These are phyloP conservation scores for Tubosaeta sp. DNA, from an alignment of 768 basidiomycete genomes.

Conservation along the genomic window DNA sequence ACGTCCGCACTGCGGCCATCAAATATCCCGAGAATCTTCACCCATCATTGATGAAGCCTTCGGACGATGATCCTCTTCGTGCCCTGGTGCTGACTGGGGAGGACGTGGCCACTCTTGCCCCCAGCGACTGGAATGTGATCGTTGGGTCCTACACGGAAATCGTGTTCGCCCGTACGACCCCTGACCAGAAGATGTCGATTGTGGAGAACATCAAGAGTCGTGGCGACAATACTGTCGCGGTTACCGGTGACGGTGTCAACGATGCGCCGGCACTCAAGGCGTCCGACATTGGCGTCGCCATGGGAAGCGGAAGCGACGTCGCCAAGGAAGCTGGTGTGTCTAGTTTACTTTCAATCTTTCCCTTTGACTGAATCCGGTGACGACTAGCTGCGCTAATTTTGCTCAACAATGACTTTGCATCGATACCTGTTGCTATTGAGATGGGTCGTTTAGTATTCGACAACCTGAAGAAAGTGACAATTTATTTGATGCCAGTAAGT, in stretches of 20 bases:
- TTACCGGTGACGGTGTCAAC: conserved; percentile 55
- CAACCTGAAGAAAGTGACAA: conserved; percentile 49
- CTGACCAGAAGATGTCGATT: conserved; percentile 56
- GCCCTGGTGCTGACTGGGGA: conserved; percentile 44
- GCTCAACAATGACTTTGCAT: conserved; percentile 54
- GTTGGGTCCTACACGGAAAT: conserved; percentile 37
- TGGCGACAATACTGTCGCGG: conserved; percentile 47
- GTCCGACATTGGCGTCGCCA: conserved; percentile 53
- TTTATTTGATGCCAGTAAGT: conserved; percentile 40
- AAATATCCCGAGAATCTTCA: conserved; percentile 21
- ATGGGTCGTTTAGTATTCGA: conserved; percentile 58
- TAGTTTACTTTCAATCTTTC: not conserved
- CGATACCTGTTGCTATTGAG: conserved; percentile 54
- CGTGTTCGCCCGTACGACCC: conserved; percentile 55
- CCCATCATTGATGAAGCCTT: conserved; percentile 32
- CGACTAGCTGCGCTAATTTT: conserved; percentile 41
- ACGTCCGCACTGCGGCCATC: conserved; percentile 19
- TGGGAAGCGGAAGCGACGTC: conserved; percentile 45
- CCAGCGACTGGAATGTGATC: conserved; percentile 38
- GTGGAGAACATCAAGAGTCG: conserved; percentile 50
- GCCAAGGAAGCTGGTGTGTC: conserved; percentile 50
- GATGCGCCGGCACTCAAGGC: conserved; percentile 50
- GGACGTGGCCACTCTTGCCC: conserved; percentile 37
- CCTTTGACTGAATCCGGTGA: not conserved
- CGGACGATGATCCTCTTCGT: conserved; percentile 35